Percentiles rank a stretch among this genome's conserved stretches.
Conservation (phyloP, 352 stramenopile genomes). For the Saprolegnia diclina region DNA sequence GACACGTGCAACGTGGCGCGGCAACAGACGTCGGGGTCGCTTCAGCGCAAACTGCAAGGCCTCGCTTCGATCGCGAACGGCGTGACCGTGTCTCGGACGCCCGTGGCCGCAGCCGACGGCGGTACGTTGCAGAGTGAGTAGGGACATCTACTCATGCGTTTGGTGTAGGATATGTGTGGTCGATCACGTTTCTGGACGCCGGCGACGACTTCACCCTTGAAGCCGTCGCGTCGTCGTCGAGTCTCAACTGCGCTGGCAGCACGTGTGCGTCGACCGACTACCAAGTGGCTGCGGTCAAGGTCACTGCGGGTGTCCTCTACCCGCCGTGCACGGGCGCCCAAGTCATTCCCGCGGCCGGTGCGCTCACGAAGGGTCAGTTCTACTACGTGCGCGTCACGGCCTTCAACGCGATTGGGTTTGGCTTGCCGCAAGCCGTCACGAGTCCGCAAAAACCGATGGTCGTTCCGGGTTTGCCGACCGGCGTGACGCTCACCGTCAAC, state of each 20-base stretch:
- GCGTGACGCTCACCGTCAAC: slow-evolving; percentile 60
- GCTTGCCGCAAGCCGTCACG: slow-evolving; percentile 45
- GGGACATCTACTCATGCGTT: neutral
- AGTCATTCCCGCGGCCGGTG: slow-evolving; percentile 57
- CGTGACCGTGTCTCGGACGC: slow-evolving; percentile 71
- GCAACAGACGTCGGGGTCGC: slow-evolving; percentile 51
- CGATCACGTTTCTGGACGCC: slow-evolving; percentile 85
- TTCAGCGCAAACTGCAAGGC: slow-evolving; percentile 65
- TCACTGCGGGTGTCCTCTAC: slow-evolving; percentile 69
- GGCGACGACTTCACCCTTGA: slow-evolving; percentile 73
- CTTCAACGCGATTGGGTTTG: slow-evolving; percentile 94
- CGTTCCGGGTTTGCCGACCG: slow-evolving; percentile 58
- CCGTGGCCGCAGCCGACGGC: slow-evolving; percentile 35
- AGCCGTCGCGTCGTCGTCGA: slow-evolving; percentile 29
- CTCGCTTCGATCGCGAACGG: slow-evolving; percentile 40
- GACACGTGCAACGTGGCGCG: slow-evolving; percentile 35
- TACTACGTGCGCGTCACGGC: slow-evolving; percentile 93
- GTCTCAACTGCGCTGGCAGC: slow-evolving; percentile 30
- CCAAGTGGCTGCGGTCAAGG: slow-evolving; percentile 44
- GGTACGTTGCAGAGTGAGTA: neutral
- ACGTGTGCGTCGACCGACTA: slow-evolving; percentile 34
- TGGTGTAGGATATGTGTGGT: slow-evolving; percentile 73
- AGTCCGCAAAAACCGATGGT: slow-evolving; percentile 75
- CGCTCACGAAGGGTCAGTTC: slow-evolving; percentile 83
- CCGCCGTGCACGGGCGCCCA: slow-evolving; percentile 67